Conservation (phyloP, 371 early-diverging fungal genomes). For the Zopfochytrium polystomum region DNA sequence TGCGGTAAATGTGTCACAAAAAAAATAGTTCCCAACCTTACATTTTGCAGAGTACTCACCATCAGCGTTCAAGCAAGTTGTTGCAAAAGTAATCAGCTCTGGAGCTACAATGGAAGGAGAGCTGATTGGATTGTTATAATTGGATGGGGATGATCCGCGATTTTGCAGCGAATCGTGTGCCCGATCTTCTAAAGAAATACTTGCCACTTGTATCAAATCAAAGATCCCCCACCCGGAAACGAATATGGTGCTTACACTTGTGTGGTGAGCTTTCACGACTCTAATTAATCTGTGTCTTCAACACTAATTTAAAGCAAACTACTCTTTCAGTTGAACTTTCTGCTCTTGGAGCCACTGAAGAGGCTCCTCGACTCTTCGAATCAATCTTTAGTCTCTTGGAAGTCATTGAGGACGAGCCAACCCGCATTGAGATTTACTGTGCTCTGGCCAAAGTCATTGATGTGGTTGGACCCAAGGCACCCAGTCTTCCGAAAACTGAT, state of each 20-base stretch:
- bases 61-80: conserved; percentile 42
- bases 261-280: conserved; percentile 42
- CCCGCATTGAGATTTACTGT: conserved; percentile 41
- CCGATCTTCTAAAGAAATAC: conserved; percentile 37
- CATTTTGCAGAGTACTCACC: conserved; percentile 36
- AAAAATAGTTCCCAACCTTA: not conserved
- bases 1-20: conserved; percentile 29
- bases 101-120: conserved; percentile 47
- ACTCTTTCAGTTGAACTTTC: conserved; percentile 39
- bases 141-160: conserved; percentile 38
- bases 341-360: conserved; percentile 40
- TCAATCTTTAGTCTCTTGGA: conserved; percentile 45
- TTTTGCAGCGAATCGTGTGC: conserved; percentile 35
- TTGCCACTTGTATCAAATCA: conserved; percentile 41
- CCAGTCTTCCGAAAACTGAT: conserved; percentile 42
- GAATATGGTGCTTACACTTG: too few relatives aligned
- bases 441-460: conserved; percentile 38
- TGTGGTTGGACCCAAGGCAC: conserved; percentile 43
- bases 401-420: conserved; percentile 28
- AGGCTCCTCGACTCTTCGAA: conserved; percentile 39
- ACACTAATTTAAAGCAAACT: too few relatives aligned
- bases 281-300: too few relatives aligned
- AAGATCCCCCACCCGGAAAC: conserved; percentile 33
- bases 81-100: conserved; percentile 33
- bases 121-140: conserved; percentile 42